Evolutionary conservation across 202 grass and related monocot genomes (phyloP).

Genomic region (Brachypodium distachyon): DNA sequence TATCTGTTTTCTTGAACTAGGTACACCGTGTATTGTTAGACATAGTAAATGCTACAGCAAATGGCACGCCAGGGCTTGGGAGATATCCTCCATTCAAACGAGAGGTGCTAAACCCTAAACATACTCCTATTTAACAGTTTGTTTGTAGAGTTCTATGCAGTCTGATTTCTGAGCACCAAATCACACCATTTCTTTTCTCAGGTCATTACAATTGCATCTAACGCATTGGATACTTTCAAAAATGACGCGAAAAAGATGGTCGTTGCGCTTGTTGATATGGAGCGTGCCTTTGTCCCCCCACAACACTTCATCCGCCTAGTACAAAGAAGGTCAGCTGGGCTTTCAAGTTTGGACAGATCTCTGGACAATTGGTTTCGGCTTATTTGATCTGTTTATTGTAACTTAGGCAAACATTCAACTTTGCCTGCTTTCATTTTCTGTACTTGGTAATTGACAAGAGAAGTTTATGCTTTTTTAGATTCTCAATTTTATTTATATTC

Average conservation of each 20-base stretch:
- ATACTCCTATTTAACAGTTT: constrained; percentile 8
- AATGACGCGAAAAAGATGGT: constrained; percentile 95
- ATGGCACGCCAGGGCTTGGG: constrained; percentile 86
- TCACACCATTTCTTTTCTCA: constrained; percentile 11
- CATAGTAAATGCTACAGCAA: constrained; percentile 83
- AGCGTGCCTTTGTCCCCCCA: constrained; percentile 93
- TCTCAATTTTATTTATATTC: background rate
- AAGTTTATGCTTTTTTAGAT: background rate
- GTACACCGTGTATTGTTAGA: constrained; percentile 91
- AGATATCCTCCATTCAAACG: constrained; percentile 99
- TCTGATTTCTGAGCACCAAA: constrained; percentile 20
- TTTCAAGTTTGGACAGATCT: constrained; percentile 4
- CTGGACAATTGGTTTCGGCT: background rate
- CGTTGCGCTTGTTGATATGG: constrained; percentile 98
- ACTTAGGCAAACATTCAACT: background rate
- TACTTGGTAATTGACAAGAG: background rate
- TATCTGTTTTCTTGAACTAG: constrained; percentile 26
- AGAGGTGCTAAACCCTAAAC: constrained; percentile 76
- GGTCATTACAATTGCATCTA: constrained; percentile 85
- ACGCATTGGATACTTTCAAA: constrained; percentile 83
- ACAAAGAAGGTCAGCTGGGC: constrained; percentile 57
- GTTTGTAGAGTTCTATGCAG: background rate
- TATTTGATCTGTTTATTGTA: constrained; percentile 2
- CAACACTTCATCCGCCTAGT: constrained; percentile 98
- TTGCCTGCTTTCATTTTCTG: background rate